A percentile compares a stretch with the other conserved stretches of the same genome.
phyloP scores from a whole-genome alignment of 202 grass and related monocot genomes.

The Musa balbisiana region DNA sequence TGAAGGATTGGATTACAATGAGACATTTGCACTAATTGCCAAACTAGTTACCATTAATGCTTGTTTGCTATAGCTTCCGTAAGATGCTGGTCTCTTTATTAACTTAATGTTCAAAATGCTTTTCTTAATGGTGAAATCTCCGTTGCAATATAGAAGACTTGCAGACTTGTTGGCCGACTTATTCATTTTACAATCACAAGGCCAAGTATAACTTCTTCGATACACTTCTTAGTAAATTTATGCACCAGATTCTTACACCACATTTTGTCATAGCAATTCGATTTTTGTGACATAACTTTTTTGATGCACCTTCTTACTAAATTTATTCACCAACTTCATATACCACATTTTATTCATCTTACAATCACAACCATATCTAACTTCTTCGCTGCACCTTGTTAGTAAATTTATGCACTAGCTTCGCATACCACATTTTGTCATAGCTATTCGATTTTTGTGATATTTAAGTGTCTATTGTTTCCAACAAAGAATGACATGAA shows the following conservation, averaged over 20 bases:
- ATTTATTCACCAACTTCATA: too few relatives aligned
- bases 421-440: background rate
- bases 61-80: too few relatives aligned
- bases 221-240: background rate
- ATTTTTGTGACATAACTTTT: background rate
- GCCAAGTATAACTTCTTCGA: background rate
- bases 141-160: too few relatives aligned
- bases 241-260: background rate
- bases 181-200: background rate
- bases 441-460: background rate
- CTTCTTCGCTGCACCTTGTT: background rate
- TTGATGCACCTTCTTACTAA: too few relatives aligned
- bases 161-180: background rate
- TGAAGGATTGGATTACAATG: too few relatives aligned
- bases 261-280: background rate
- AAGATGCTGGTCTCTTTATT: too few relatives aligned
- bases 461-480: background rate
- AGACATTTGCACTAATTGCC: too few relatives aligned
- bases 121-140: too few relatives aligned
- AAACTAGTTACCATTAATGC: too few relatives aligned
- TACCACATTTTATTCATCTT: background rate
- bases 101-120: too few relatives aligned
- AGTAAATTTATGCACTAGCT: background rate
- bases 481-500: background rate
- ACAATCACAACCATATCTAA: background rate